phyloP scores from a whole-genome alignment of 352 stramenopile species.

The Pythium phragmiticola region DNA sequence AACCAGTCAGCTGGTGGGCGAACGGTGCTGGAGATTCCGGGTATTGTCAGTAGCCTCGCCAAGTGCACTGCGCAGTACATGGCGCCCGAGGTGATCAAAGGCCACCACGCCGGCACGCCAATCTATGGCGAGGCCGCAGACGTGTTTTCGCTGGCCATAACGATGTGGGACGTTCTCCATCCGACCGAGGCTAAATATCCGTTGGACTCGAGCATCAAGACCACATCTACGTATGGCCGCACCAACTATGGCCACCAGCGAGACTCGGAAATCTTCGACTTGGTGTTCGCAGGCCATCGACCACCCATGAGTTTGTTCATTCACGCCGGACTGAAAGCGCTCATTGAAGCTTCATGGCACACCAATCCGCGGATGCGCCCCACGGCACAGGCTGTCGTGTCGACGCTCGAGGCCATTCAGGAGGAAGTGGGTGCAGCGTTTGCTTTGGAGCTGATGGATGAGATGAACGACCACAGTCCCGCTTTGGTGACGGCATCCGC shows the following conservation, averaged over 20 bases:
- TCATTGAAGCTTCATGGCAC: constrained; percentile 62
- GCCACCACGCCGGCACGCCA: constrained; percentile 20
- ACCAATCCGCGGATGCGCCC: constrained; percentile 46
- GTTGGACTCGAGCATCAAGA: neutral
- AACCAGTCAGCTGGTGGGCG: neutral
- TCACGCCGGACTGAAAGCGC: constrained; percentile 43
- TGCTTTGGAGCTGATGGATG: constrained; percentile 45
- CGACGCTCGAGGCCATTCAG: constrained; percentile 51
- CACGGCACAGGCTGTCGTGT: constrained; percentile 46
- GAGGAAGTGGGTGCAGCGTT: constrained; percentile 55
- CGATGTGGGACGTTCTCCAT: constrained; percentile 51
- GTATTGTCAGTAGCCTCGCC: constrained; percentile 49
- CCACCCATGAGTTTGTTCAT: constrained; percentile 38
- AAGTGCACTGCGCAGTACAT: constrained; percentile 39
- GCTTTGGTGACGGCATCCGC: constrained; percentile 20
- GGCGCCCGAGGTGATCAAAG: constrained; percentile 51
- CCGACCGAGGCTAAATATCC: constrained; percentile 45
- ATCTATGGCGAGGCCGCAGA: constrained; percentile 46
- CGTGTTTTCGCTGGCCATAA: constrained; percentile 47
- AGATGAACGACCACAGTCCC: constrained; percentile 30
- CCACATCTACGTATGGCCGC: neutral
- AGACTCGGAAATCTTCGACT: constrained; percentile 39
- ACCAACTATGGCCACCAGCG: constrained; percentile 14
- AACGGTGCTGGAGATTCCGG: constrained; percentile 48
- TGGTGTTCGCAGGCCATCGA: constrained; percentile 38